phyloP scores from a whole-genome alignment of 495 filamentous ascomycete genomes.

The Geopyxis carbonaria region DNA sequence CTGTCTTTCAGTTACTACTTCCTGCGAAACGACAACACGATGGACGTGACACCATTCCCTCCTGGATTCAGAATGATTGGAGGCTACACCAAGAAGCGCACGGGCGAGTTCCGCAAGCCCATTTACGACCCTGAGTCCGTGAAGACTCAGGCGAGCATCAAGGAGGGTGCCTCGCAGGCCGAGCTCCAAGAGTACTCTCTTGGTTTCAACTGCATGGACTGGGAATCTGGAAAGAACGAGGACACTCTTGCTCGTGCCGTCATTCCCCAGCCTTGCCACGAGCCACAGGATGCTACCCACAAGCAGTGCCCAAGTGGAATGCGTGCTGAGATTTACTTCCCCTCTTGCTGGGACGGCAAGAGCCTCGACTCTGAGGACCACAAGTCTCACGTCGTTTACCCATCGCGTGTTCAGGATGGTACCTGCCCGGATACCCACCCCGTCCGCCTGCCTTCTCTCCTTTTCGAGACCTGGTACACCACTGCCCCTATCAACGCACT shows the following conservation, averaged over 20 bases:
- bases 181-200: constrained; percentile 50
- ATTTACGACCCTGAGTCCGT: constrained; percentile 34
- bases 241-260: constrained; percentile 60
- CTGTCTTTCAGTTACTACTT: constrained; percentile 43
- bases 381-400: constrained; percentile 61
- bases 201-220: constrained; percentile 88
- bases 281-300: too few species aligned
- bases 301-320: constrained; percentile 58
- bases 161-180: too few species aligned
- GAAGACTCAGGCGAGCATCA: constrained; percentile 53
- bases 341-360: constrained; percentile 77
- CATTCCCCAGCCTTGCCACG: too few species aligned
- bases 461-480: constrained; percentile 66
- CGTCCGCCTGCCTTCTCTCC: constrained; percentile 52
- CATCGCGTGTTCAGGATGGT: constrained; percentile 54
- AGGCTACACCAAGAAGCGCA: constrained; percentile 50
- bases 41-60: constrained; percentile 57
- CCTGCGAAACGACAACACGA: constrained; percentile 36
- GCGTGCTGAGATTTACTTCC: constrained; percentile 74
- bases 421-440: constrained; percentile 56
- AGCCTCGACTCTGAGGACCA: constrained; percentile 44
- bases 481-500: constrained; percentile 51
- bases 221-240: too few species aligned
- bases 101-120: constrained; percentile 56
- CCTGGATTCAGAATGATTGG: constrained; percentile 70